These are phyloP conservation scores for Dryas alaskensis DNA, from an alignment of 306 rosid species.

Conservation along the genomic window DNA sequence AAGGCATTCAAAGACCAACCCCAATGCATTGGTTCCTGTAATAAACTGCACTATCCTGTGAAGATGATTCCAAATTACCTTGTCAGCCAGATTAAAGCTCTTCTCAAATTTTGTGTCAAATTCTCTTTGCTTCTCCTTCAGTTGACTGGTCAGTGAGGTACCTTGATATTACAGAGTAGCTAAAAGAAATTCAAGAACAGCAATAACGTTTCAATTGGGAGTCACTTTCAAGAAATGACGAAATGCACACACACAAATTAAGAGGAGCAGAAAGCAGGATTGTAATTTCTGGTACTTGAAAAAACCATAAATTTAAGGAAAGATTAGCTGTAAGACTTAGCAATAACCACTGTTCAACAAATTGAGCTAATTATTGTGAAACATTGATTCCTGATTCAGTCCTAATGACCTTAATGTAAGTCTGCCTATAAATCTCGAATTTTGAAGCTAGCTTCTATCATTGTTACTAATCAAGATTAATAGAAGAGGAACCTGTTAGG, in stretches of 20 bases:
- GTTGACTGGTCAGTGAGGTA: slow-evolving; percentile 58
- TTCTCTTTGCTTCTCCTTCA: slow-evolving; percentile 70
- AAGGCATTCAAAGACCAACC: background rate
- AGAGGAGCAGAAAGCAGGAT: background rate
- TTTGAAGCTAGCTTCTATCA: background rate
- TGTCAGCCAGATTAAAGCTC: slow-evolving; percentile 53
- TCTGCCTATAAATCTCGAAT: background rate
- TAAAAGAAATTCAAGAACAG: background rate
- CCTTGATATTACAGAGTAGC: slow-evolving; percentile 43
- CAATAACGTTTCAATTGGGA: background rate
- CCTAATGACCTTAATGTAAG: background rate
- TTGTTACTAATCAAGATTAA: background rate
- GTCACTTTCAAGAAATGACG: slow-evolving; percentile 1
- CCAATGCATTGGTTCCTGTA: background rate
- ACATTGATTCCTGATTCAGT: slow-evolving; percentile 4
- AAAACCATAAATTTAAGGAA: background rate
- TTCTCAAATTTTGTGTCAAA: slow-evolving; percentile 77
- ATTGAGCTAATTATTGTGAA: background rate
- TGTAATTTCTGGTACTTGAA: background rate
- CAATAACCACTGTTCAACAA: background rate
- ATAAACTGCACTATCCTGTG: background rate
- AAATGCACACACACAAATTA: background rate
- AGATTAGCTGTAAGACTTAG: background rate
- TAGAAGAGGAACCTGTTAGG: slow-evolving; percentile 63
- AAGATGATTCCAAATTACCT: slow-evolving; percentile 45